Base-by-base conservation (phyloP, 1,284 basidiomycete species). In the Cryptococcus maquisensis region DNA sequence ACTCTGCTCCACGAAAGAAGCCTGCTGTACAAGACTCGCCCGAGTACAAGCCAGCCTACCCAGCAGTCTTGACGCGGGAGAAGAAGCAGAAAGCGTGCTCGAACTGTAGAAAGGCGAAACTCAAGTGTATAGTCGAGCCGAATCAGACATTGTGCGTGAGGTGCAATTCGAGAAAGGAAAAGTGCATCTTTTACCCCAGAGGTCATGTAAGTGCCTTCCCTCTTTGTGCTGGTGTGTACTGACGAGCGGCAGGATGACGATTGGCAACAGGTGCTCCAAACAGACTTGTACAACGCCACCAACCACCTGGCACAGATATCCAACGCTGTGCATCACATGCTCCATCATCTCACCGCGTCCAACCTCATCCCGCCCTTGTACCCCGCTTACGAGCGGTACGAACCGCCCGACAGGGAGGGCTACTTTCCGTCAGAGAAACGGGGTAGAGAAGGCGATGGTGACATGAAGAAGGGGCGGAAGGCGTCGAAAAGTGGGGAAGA, bases 11-110 rank as follows among this genome's bases (percentile, higher is more conserved):
- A 15, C 39, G 20, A 2, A n/a, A n/a, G 16, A n/a, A n/a, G 20
- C 39, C 7, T n/a, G 16, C 6, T 7, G 39, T 7, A 21, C 16
- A 40, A 4, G 39, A 21, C 8, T 40, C 39, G 39, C 16, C 20
- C 0, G n/a, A 40, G 3, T 18, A 23, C 6, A 44, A 44, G 23
- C 20, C 23, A 3, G 20, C 24, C 6, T 36, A 45, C 12, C 53
- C 46, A 3, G 45, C 64, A 2, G 62, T 68, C 1, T 48, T 68
- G 36, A 54, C 55, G 1, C 18, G 65, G 20, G 67, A 69, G 49
- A 67, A 69, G 60, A 67, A 67, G 48, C 67, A 66, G 42, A 72
- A 69, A 57, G 72, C 72, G 10, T 74, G 70, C 48, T 58, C 68
- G 1, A 71, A 71, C 53, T 74, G 72, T 46, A 54, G 72, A 41